Base-by-base conservation (phyloP, 2,329 filamentous ascomycete species). In the Tolypocladium endophyticum region DNA sequence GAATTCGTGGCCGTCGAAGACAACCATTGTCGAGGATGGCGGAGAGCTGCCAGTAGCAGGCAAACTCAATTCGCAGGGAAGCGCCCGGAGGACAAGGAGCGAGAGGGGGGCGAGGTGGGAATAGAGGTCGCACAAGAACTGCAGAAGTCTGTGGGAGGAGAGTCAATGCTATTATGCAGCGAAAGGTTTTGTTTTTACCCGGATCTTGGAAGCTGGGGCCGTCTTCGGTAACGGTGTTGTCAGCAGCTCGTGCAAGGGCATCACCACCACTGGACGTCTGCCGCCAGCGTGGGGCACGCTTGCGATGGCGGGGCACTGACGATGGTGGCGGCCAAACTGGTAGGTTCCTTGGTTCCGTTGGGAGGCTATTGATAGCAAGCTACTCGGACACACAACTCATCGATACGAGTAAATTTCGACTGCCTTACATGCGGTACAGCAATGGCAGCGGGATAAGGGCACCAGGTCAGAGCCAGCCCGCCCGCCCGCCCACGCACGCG, bases 1-100 rank as follows among this genome's bases (percentile, higher is more conserved):
- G 74, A 91, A 92, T 72, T 94, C 89, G 75, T 94, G 86, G 70
- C 88, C 86, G 75, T 96, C 91, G 71, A 94, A 87, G 70, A 95
- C 83, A 72, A 96, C 92, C 93, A 97, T 97, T 60, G 65, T 74
- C 71, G 47, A 38, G 25, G 59, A 58, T 59, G 57, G 58, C 12
- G 36, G 28, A 43, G 54, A 43, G n/a, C 56, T 58, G 56, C 54
- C 30, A 53, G 56, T 30, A 35, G 30, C 9, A 7, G 25, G 18
- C 45, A 4, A 53, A 20, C 28, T 53, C 50, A 20, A 35, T 23
- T 35, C 59, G 33, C 58, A 4, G 14, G 7, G n/a, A 41, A 56
- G 38, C 36, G 41, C 54, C 41, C 57, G 60, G 61, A 64, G 64
- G 63, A 61, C 58, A 60, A 25, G 28, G 41, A 23, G n/a, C 53